Evolutionary conservation across 1,139 yeast species (phyloP).

Genomic region (Geotrichum klebahnii): DNA sequence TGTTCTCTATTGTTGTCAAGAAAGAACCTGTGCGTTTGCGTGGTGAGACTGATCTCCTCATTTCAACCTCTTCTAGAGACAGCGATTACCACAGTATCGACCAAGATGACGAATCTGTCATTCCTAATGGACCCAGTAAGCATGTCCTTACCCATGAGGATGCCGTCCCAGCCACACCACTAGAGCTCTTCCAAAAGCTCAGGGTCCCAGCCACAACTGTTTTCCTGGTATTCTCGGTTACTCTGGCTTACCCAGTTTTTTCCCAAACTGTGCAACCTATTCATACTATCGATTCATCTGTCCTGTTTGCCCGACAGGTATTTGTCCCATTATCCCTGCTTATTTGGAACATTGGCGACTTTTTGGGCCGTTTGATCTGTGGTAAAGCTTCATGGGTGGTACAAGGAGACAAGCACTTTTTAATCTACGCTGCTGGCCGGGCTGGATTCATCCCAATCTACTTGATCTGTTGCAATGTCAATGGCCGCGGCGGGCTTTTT

Average conservation of each 20-base stretch:
- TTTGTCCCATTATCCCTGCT: conserved; percentile 76
- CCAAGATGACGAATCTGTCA: background rate
- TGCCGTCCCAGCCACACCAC: background rate
- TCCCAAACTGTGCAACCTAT: conserved; percentile 61
- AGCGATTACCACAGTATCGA: background rate
- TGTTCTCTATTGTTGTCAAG: conserved; percentile 24
- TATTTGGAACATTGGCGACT: conserved; percentile 86
- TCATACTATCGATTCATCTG: conserved; percentile 42
- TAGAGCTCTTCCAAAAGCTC: conserved; percentile 48
- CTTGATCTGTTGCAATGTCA: conserved; percentile 55
- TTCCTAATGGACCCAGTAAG: conserved; percentile 7
- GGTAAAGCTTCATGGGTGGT: conserved; percentile 37
- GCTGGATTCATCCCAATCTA: conserved; percentile 51
- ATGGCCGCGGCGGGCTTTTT: conserved; percentile 42
- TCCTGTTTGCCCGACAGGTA: conserved; percentile 31
- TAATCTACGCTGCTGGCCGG: conserved; percentile 30
- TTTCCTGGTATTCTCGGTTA: conserved; percentile 67
- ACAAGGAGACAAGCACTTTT: conserved; percentile 21
- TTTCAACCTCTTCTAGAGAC: no score
- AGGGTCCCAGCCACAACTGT: conserved; percentile 64
- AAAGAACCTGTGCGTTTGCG: conserved; percentile 4
- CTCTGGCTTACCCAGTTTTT: conserved; percentile 84
- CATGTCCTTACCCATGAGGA: conserved; percentile 2
- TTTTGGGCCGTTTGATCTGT: conserved; percentile 63
- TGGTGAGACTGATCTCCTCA: background rate